Conservation (phyloP, 345 rosid genomes). For the Brassica incana region DNA sequence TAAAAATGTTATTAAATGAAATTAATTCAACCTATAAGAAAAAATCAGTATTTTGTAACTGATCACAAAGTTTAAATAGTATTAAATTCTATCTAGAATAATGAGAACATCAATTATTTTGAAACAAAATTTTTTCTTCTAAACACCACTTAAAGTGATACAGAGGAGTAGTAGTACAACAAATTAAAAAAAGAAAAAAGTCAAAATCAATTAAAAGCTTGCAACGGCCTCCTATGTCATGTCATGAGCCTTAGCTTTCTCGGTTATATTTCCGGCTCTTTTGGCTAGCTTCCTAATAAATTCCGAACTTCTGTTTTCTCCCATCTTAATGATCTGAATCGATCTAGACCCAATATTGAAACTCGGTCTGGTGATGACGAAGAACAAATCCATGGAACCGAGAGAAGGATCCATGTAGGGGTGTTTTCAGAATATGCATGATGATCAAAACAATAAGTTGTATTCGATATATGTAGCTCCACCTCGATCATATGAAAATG, state of each 20-base stretch:
- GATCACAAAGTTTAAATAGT: too few relatives aligned
- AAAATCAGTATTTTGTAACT: too few relatives aligned
- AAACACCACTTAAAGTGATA: too few relatives aligned
- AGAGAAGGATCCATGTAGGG: background rate
- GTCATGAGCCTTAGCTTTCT: constrained; percentile 18
- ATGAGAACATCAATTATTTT: too few relatives aligned
- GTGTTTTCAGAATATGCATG: background rate
- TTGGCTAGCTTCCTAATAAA: constrained; percentile 29
- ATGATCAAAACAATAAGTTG: background rate
- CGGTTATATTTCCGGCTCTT: constrained; percentile 18
- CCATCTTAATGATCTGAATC: background rate
- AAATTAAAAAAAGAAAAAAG: background rate
- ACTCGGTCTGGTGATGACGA: background rate
- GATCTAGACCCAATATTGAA: background rate
- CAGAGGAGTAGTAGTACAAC: background rate
- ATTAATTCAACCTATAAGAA: too few relatives aligned
- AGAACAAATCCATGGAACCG: background rate
- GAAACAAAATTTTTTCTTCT: too few relatives aligned
- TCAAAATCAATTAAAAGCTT: background rate
- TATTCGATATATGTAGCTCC: background rate
- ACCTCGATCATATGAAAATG: background rate
- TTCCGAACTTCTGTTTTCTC: constrained; percentile 3
- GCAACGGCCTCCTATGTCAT: constrained; percentile 27
- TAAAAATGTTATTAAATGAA: too few relatives aligned
- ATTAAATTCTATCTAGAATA: too few relatives aligned